These are phyloP conservation scores for Ceratocystis cacaofunesta DNA, from an alignment of 2,329 filamentous ascomycete genomes.

Conservation along the genomic window DNA sequence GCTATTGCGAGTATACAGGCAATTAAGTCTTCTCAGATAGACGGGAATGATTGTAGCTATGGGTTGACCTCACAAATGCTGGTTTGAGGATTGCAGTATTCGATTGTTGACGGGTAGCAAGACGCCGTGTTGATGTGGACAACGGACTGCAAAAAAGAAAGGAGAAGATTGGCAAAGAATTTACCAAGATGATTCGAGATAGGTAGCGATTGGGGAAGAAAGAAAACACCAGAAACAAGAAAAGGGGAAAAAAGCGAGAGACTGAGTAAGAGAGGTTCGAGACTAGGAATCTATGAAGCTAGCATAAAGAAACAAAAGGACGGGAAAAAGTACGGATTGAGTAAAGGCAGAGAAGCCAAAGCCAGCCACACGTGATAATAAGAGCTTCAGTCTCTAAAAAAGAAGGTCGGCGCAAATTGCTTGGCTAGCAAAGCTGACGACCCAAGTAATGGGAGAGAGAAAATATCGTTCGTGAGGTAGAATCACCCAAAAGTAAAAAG, in stretches of 20 bases:
- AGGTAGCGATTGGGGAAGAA: neutral
- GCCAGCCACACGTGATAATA: constrained; percentile 6
- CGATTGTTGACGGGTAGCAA: neutral
- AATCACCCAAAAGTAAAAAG: too few species aligned
- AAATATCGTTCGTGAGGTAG: too few species aligned
- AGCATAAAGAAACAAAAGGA: constrained; percentile 1
- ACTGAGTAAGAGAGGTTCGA: neutral
- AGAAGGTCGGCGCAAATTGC: neutral
- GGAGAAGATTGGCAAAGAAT: neutral
- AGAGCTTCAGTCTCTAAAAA: neutral
- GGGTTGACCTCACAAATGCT: neutral
- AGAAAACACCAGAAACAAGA: neutral
- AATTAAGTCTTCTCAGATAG: neutral
- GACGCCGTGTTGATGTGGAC: neutral
- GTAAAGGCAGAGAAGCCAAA: constrained; percentile 6
- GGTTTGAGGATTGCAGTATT: neutral
- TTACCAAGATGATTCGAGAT: neutral
- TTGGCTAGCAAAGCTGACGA: neutral
- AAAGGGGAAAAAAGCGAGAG: neutral
- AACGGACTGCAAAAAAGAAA: neutral
- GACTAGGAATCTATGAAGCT: constrained; percentile 3
- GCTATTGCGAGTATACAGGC: neutral
- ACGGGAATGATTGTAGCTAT: neutral
- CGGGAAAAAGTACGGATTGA: constrained; percentile 5
- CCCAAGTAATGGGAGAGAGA: too few species aligned